A percentile compares a stretch with the other conserved stretches of the same genome.
phyloP scores from a whole-genome alignment of 1,139 yeast genomes.

The Kazachstania sp. region DNA sequence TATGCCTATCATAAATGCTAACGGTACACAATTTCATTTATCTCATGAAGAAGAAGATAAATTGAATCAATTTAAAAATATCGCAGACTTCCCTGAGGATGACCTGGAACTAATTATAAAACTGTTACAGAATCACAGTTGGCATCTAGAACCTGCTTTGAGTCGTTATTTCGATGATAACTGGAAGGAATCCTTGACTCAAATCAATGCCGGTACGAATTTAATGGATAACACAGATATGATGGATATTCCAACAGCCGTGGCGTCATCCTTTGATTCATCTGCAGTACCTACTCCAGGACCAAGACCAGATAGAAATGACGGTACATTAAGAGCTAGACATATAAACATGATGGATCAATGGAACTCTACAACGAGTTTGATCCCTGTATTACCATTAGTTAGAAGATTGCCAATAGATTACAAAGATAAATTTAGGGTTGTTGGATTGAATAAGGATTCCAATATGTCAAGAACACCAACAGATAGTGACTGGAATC shows the following conservation, averaged over 20 bases:
- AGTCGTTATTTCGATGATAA: constrained; percentile 36
- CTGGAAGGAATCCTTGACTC: constrained; percentile 24
- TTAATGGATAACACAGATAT: constrained; percentile 6
- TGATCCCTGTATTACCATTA: constrained; percentile 20
- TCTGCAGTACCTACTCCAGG: constrained; percentile 5
- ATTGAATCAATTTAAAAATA: constrained; percentile 33
- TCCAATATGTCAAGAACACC: background rate
- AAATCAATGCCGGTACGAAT: constrained; percentile 10
- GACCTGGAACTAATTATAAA: constrained; percentile 31
- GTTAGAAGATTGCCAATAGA: constrained; percentile 29
- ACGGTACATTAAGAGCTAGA: background rate
- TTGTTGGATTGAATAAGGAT: constrained; percentile 18
- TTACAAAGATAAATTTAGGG: constrained; percentile 20
- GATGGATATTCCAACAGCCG: background rate
- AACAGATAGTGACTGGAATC: constrained; percentile 5
- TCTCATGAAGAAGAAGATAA: constrained; percentile 35
- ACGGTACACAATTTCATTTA: constrained; percentile 23
- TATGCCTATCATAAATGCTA: constrained; percentile 25
- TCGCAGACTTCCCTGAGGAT: constrained; percentile 32
- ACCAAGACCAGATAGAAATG: background rate
- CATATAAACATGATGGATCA: constrained; percentile 1
- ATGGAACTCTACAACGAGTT: background rate
- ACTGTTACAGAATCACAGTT: constrained; percentile 31
- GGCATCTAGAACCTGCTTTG: constrained; percentile 35
- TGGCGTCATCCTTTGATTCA: constrained; percentile 10